phyloP scores from a whole-genome alignment of 192 early-diverging fungal species.

The Podila epicladia region DNA sequence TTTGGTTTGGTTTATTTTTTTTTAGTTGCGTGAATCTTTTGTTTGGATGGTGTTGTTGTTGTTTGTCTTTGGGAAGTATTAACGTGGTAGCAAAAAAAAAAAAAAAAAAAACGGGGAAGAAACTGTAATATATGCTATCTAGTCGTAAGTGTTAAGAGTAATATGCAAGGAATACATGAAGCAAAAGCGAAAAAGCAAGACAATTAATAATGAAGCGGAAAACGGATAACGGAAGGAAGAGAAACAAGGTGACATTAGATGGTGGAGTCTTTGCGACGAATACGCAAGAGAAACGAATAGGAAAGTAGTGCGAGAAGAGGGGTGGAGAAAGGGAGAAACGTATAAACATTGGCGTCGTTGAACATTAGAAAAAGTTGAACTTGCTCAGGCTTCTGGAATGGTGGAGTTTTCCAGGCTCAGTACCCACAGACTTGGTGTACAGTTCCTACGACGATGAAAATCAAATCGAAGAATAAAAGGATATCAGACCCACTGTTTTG shows the following conservation, averaged over 20 bases:
- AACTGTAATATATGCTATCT: no score
- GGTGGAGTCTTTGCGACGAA: neutral
- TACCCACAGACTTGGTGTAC: constrained; percentile 46
- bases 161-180: neutral
- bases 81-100: no score
- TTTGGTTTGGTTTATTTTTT: no score
- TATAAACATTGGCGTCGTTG: neutral
- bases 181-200: neutral
- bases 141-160: neutral
- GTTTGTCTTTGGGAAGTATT: no score
- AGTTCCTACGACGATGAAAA: constrained; percentile 12
- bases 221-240: neutral
- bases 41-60: no score
- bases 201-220: no score
- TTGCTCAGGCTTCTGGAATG: constrained; percentile 24
- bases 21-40: no score
- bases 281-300: neutral
- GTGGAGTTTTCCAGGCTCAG: constrained; percentile 1
- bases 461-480: neutral
- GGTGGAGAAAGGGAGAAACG: neutral
- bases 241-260: neutral
- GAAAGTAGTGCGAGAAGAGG: neutral
- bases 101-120: no score
- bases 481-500: neutral
- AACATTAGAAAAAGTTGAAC: constrained; percentile 34